Conservation (phyloP, 2,329 filamentous ascomycete genomes). For the Bipolaris cookei region DNA sequence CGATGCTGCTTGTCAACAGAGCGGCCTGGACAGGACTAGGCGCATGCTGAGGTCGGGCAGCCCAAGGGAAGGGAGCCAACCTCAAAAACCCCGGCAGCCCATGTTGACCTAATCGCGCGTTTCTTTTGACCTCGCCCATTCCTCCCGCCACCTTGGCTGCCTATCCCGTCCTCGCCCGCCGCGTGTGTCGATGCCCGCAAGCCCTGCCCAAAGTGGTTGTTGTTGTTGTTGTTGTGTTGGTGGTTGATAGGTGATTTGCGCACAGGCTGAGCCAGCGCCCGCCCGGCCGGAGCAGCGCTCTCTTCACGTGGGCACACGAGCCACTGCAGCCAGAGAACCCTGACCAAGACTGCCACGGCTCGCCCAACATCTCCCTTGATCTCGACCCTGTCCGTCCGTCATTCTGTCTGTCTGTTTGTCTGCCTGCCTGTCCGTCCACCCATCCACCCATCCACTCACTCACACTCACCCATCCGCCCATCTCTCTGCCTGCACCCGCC, state of each 20-base stretch:
- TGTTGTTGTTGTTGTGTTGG: slow-evolving; percentile 1
- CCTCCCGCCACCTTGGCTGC: slow-evolving; percentile 17
- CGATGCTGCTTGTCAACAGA: slow-evolving; percentile 10
- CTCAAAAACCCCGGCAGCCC: slow-evolving; percentile 27
- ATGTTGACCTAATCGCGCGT: slow-evolving; percentile 27
- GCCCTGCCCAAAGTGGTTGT: no score
- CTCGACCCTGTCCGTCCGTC: slow-evolving; percentile 1
- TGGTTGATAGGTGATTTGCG: slow-evolving; percentile 21
- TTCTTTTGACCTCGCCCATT: slow-evolving; percentile 31
- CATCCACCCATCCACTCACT: slow-evolving; percentile 12
- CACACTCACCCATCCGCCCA: neutral
- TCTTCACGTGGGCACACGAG: slow-evolving; percentile 41
- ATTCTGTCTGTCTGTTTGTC: no score
- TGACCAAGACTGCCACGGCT: slow-evolving; percentile 10
- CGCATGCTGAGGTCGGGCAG: slow-evolving; percentile 20
- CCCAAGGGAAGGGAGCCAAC: slow-evolving; percentile 18
- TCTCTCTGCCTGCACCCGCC: neutral
- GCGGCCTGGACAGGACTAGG: slow-evolving; percentile 28
- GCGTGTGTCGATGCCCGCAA: neutral
- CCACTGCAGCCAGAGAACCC: slow-evolving; percentile 15
- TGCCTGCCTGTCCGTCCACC: neutral
- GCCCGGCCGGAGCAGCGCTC: neutral
- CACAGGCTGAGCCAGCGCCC: slow-evolving; percentile 3
- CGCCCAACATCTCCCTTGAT: slow-evolving; percentile 11
- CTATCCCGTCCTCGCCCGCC: slow-evolving; percentile 7